Percentiles rank a stretch among this genome's conserved stretches.
These are phyloP conservation scores for Melastoma candidum DNA, from an alignment of 441 rosid species.

Conservation along the genomic window DNA sequence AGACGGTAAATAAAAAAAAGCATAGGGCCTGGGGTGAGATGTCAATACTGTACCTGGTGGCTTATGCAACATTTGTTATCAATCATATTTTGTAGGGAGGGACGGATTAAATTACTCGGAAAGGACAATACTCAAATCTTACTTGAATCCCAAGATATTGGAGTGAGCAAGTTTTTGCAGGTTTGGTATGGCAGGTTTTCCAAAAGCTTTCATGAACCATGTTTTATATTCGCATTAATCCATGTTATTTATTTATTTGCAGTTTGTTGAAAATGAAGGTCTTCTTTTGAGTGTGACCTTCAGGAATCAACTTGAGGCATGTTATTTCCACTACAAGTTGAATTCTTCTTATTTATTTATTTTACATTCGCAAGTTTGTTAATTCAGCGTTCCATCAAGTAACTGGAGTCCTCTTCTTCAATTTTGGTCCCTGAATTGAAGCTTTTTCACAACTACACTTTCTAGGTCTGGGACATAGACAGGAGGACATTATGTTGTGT, in stretches of 20 bases:
- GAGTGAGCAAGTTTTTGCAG: constrained; percentile 68
- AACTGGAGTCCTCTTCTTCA: too few species aligned
- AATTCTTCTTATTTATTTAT: too few species aligned
- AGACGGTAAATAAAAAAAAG: too few species aligned
- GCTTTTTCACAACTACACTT: neutral
- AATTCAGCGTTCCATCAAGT: too few species aligned
- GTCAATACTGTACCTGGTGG: too few species aligned
- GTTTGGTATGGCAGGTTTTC: constrained; percentile 22
- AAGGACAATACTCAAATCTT: constrained; percentile 59
- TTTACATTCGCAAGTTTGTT: too few species aligned
- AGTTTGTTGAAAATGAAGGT: constrained; percentile 74
- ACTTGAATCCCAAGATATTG: constrained; percentile 54
- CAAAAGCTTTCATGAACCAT: neutral
- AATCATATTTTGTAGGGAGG: constrained; percentile 41
- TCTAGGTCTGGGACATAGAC: constrained; percentile 83
- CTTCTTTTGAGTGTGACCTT: constrained; percentile 60
- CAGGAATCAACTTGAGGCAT: constrained; percentile 76
- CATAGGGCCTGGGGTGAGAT: too few species aligned
- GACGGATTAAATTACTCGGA: constrained; percentile 76
- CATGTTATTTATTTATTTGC: constrained; percentile 9
- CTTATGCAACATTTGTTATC: too few species aligned
- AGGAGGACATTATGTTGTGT: constrained; percentile 48
- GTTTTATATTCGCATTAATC: neutral
- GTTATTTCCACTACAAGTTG: constrained; percentile 6
- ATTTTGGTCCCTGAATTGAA: too few species aligned